These are phyloP conservation scores for Nannizziopsis arthrosporioides DNA, from an alignment of 2,329 filamentous ascomycete species.

Conservation along the genomic window DNA sequence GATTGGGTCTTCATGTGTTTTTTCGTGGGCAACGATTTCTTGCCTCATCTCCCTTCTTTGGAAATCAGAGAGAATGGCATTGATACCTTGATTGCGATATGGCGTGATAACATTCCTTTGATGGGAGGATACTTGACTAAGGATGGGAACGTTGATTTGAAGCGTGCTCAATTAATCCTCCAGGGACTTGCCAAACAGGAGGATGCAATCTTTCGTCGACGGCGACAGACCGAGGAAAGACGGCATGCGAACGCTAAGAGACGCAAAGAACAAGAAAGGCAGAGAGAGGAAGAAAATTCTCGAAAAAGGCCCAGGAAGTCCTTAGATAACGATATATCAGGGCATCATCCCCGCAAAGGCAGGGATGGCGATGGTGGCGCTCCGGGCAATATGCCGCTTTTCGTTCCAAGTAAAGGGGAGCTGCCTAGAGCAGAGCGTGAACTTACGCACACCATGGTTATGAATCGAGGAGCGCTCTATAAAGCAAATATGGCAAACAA, in stretches of 20 bases:
- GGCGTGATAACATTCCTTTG: slow-evolving; percentile 77
- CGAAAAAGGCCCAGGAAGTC: slow-evolving; percentile 36
- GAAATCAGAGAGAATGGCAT: slow-evolving; percentile 97
- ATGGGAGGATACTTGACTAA: slow-evolving; percentile 97
- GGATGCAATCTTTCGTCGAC: slow-evolving; percentile 78
- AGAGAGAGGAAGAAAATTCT: slow-evolving; percentile 36
- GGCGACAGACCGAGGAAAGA: slow-evolving; percentile 75
- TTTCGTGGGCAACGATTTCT: slow-evolving; percentile 96
- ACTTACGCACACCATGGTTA: slow-evolving; percentile 78
- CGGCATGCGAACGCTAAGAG: slow-evolving; percentile 69
- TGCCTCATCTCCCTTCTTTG: slow-evolving; percentile 91
- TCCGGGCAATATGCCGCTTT: slow-evolving; percentile 42
- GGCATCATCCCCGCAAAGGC: slow-evolving; percentile 18
- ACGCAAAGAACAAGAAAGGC: slow-evolving; percentile 58
- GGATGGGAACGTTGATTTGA: slow-evolving; percentile 81
- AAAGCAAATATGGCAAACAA: slow-evolving; percentile 78
- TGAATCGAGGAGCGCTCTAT: slow-evolving; percentile 56
- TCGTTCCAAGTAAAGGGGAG: slow-evolving; percentile 44
- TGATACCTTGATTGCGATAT: slow-evolving; percentile 90
- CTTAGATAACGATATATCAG: slow-evolving; percentile 26
- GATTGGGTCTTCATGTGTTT: slow-evolving; percentile 99
- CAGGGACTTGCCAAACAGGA: slow-evolving; percentile 83
- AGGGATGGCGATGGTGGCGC: slow-evolving; percentile 22
- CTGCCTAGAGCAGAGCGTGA: slow-evolving; percentile 46
- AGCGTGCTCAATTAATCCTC: slow-evolving; percentile 76